Evolutionary conservation across 169 alveolate genomes (phyloP).

Genomic region (Plasmodium berghei): DNA sequence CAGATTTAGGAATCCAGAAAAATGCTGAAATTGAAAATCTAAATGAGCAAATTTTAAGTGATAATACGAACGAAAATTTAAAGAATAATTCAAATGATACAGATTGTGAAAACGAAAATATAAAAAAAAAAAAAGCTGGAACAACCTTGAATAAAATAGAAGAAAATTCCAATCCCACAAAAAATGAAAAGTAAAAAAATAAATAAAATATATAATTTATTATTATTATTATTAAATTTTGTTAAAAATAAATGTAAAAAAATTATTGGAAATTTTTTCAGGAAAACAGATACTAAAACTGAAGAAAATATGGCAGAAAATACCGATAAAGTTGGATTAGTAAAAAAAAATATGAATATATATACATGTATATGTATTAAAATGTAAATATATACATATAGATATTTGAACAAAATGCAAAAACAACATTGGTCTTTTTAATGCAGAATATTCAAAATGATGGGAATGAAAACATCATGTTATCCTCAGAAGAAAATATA

Average conservation of each 20-base stretch:
- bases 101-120: slow-evolving; percentile 19
- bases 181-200: slow-evolving; percentile 24
- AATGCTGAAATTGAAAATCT: neutral
- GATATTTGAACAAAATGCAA: neutral
- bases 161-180: neutral
- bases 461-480: neutral
- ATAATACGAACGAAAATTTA: slow-evolving; percentile 1
- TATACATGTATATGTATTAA: neutral
- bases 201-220: neutral
- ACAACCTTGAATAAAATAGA: slow-evolving; percentile 26
- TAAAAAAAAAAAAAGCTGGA: slow-evolving; percentile 51
- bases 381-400: neutral
- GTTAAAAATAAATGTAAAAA: neutral
- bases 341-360: neutral
- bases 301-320: neutral
- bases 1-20: neutral
- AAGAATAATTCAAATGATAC: slow-evolving; percentile 8
- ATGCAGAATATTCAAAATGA: slow-evolving; percentile 9
- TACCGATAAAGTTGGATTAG: neutral
- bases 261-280: neutral
- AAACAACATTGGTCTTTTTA: neutral
- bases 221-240: no score
- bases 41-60: slow-evolving; percentile 4
- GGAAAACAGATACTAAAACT: no score
- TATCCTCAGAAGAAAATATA: slow-evolving; percentile 24